phyloP scores from a whole-genome alignment of 164 flowering plant genomes.

The Kalanchoe fedtschenkoi region DNA sequence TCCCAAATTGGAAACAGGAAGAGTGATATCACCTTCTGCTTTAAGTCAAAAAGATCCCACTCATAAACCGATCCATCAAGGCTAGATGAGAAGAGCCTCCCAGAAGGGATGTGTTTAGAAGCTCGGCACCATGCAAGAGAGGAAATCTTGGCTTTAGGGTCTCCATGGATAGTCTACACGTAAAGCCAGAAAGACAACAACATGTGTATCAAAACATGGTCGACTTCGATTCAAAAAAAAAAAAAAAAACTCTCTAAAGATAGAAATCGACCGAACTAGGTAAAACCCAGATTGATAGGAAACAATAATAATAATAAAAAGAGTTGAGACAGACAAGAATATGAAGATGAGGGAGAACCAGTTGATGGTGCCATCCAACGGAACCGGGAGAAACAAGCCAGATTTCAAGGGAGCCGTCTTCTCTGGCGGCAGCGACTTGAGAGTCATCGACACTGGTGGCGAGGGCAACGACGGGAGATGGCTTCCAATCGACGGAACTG shows the following conservation, averaged over 20 bases:
- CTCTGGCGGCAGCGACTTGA: conserved; percentile 89
- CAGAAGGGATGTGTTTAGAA: conserved; percentile 17
- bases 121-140: conserved; percentile 58
- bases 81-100: conserved; percentile 58
- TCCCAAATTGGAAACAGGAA: not conserved
- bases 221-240: too few species aligned
- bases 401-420: conserved; percentile 86
- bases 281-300: not conserved
- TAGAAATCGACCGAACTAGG: not conserved
- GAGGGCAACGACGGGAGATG: conserved; percentile 71
- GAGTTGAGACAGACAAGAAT: not conserved
- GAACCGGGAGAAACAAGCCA: conserved; percentile 98
- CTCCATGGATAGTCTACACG: conserved; percentile 59
- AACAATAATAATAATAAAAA: not conserved
- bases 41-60: conserved; percentile 72
- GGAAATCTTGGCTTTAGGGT: conserved; percentile 48
- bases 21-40: conserved; percentile 34
- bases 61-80: conserved; percentile 74
- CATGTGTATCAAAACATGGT: not conserved
- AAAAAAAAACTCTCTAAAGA: too few species aligned
- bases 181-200: not conserved
- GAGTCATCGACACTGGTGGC: conserved; percentile 79
- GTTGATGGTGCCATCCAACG: conserved; percentile 92
- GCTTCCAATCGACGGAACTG: conserved; percentile 69
- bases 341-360: conserved; percentile 32